Percentiles rank a stretch among this genome's conserved stretches.
Evolutionary conservation across 805 yeast genomes (phyloP).

Genomic region (Jamesozyma gamospora): DNA sequence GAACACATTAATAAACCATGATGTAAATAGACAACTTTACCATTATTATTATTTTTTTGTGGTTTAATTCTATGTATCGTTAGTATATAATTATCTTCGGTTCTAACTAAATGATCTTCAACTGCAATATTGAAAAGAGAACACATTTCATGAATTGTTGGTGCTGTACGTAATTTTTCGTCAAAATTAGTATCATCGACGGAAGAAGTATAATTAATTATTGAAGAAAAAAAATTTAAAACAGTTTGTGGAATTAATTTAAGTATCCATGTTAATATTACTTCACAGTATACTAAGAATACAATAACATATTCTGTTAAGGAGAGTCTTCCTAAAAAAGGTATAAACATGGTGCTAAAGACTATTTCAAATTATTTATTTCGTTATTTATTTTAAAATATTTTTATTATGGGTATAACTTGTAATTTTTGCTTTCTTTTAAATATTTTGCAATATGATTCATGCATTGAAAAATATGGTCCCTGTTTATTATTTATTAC

Average conservation of each 20-base stretch:
- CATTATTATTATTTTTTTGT: constrained; percentile 17
- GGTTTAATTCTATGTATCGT: constrained; percentile 64
- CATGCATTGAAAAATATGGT: too few species aligned
- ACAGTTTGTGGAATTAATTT: constrained; percentile 36
- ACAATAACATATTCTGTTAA: constrained; percentile 43
- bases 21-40: constrained; percentile 66
- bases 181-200: constrained; percentile 14
- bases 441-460: too few species aligned
- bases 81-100: constrained; percentile 67
- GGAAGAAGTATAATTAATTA: constrained; percentile 14
- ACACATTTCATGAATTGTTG: constrained; percentile 56
- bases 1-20: constrained; percentile 88
- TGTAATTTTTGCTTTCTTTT: too few species aligned
- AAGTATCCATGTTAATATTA: constrained; percentile 36
- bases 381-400: too few species aligned
- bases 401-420: too few species aligned
- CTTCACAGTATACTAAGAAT: constrained; percentile 41
- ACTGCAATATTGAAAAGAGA: constrained; percentile 54
- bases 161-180: constrained; percentile 28
- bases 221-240: constrained; percentile 29
- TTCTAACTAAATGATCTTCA: constrained; percentile 68
- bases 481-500: too few species aligned
- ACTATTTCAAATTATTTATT: too few species aligned
- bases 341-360: constrained; percentile 2
- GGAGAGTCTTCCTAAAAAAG: constrained; percentile 29